Base-by-base conservation (phyloP, 208 protist species). In the Acanthamoeba lugdunensis region DNA sequence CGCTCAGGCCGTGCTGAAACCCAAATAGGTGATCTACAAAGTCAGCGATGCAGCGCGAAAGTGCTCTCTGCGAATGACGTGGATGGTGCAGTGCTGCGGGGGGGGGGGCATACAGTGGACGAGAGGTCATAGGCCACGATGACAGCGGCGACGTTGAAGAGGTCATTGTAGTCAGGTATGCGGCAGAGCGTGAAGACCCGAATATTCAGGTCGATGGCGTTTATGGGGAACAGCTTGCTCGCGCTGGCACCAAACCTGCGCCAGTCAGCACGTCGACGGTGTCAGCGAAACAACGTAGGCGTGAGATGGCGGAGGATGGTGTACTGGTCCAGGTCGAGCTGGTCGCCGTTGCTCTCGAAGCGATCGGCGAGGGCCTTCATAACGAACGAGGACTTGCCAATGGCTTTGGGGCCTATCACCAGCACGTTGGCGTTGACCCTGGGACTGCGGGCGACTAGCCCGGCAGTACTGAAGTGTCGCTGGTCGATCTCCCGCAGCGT, bases 61-160 rank as follows among this genome's bases (percentile, higher is more conserved):
- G 37, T 79, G 13, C 33, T 37, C 61, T n/a, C n/a, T n/a, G n/a
- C n/a, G n/a, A n/a, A n/a, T 0, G n/a, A 69, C 23, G 7, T 8
- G 23, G 23, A 28, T 3, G 61, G 61, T 67, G 61, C 56, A 67
- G 14, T 28, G 61, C 69, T 79, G 0, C 14, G 5, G 0, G 71
- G 30, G 14, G 1, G 30, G 30, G 13, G 13, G 71, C 33, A 14
- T 82, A 82, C 73, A 25, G 21, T 52, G 41, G 73, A 45, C 33
- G 82, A 58, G 18, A 89, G n/a, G 28, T 89, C 82, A 37, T 89
- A 89, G 30, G 54, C 48, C 13, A 89, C 56, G 54, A 89, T 2
- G 45, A 89, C 82, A 3, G 82, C 82, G n/a, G 52, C 82, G 4
- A 89, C 82, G 54, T 89, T 89, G 52, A 89, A 89, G n/a, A 89